Evolutionary conservation across 2,329 filamentous ascomycete genomes (phyloP).

Genomic region (Trichophyton mentagrophytes): DNA sequence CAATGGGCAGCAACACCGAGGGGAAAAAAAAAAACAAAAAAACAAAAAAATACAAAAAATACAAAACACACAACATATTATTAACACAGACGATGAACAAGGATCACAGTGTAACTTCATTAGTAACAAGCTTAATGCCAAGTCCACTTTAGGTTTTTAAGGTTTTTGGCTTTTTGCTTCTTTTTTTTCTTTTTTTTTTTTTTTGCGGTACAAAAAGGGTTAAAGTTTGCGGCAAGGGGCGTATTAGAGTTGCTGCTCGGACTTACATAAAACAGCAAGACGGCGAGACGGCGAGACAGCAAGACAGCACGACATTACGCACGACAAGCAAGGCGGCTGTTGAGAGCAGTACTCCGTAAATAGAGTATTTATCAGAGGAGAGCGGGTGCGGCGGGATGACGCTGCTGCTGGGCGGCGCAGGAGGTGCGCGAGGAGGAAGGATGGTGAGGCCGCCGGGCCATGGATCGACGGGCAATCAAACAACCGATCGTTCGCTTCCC

Average conservation of each 20-base stretch:
- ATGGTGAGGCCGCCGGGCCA: neutral
- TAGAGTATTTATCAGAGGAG: neutral
- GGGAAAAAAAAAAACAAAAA: neutral
- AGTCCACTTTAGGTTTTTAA: constrained; percentile 14
- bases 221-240: neutral
- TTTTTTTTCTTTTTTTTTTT: no score
- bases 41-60: neutral
- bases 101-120: neutral
- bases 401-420: no score
- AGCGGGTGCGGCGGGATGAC: no score
- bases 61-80: no score
- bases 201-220: neutral
- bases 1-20: neutral
- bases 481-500: neutral
- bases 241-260: neutral
- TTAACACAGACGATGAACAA: neutral
- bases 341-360: neutral
- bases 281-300: no score
- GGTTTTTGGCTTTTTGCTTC: constrained; percentile 5
- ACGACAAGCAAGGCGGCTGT: neutral
- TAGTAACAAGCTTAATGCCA: constrained; percentile 12
- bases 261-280: no score
- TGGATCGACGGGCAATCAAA: neutral
- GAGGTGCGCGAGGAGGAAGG: no score
- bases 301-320: no score